Percentiles rank a stretch among this genome's conserved stretches.
phyloP scores from a whole-genome alignment of 768 basidiomycete genomes.

The Calocybe indica region DNA sequence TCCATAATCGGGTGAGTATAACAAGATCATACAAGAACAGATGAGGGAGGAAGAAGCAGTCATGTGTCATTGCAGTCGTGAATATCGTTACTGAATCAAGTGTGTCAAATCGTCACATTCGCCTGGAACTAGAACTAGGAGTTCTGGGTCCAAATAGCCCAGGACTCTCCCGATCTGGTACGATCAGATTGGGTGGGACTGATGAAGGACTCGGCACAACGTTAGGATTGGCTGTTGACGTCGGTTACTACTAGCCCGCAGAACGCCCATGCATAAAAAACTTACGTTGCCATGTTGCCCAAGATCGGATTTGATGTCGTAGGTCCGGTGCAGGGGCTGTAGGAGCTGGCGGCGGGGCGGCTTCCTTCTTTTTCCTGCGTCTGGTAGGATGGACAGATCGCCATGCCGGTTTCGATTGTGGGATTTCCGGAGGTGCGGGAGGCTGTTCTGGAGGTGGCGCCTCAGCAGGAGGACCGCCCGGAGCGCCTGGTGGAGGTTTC shows the following conservation, averaged over 20 bases:
- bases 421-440: slow-evolving; percentile 35
- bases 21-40: not conserved
- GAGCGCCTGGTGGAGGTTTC: slow-evolving; percentile 39
- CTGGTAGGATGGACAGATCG: slow-evolving; percentile 42
- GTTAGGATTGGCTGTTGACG: slow-evolving; percentile 47
- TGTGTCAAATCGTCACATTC: too few species aligned
- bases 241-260: slow-evolving; percentile 3
- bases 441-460: slow-evolving; percentile 14
- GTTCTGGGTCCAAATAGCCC: slow-evolving; percentile 78
- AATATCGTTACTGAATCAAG: not conserved
- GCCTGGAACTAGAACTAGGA: slow-evolving; percentile 31
- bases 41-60: not conserved
- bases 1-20: too few species aligned
- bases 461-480: slow-evolving; percentile 37
- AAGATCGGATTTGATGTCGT: slow-evolving; percentile 42
- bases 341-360: slow-evolving; percentile 26
- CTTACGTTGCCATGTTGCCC: slow-evolving; percentile 68
- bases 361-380: slow-evolving; percentile 41
- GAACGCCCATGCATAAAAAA: slow-evolving; percentile 10
- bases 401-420: slow-evolving; percentile 53
- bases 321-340: slow-evolving; percentile 24
- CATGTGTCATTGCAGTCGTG: not conserved
- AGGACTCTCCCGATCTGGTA: slow-evolving; percentile 52
- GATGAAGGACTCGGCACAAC: slow-evolving; percentile 57
- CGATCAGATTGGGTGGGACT: slow-evolving; percentile 53